Conservation (phyloP, 805 yeast species). For the Huiozyma naganishii region DNA sequence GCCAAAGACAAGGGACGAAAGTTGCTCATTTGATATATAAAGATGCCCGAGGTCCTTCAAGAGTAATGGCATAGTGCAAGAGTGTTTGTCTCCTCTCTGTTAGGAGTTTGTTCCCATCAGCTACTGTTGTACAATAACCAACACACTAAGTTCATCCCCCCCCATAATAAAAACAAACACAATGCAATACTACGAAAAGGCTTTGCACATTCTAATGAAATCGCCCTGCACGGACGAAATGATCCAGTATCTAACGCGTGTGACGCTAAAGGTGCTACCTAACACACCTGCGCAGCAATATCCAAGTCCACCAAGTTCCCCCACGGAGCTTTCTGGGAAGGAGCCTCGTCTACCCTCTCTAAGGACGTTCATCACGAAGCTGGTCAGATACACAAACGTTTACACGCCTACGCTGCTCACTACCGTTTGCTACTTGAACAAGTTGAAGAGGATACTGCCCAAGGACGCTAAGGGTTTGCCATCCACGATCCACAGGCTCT, state of each 20-base stretch:
- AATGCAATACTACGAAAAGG: slow-evolving; percentile 34
- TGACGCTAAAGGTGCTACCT: slow-evolving; percentile 59
- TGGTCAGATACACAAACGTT: slow-evolving; percentile 69
- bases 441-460: slow-evolving; percentile 52
- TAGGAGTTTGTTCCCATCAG: too few relatives aligned
- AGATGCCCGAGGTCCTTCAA: not conserved
- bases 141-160: not conserved
- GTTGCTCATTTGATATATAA: not conserved
- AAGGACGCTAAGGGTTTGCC: slow-evolving; percentile 66
- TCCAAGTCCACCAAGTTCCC: slow-evolving; percentile 30
- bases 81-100: too few relatives aligned
- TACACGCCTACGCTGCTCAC: slow-evolving; percentile 70
- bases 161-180: not conserved
- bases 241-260: slow-evolving; percentile 57
- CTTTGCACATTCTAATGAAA: slow-evolving; percentile 46
- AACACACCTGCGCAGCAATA: slow-evolving; percentile 16
- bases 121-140: not conserved
- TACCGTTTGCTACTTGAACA: slow-evolving; percentile 56
- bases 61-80: too few relatives aligned
- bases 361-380: slow-evolving; percentile 60
- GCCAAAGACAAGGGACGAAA: too few relatives aligned
- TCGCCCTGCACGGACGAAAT: slow-evolving; percentile 67
- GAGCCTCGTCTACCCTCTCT: slow-evolving; percentile 42
- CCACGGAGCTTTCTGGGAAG: slow-evolving; percentile 4
- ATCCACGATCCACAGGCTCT: slow-evolving; percentile 69